phyloP scores from a whole-genome alignment of 164 flowering plant genomes.

The Euptelea pleiosperma region DNA sequence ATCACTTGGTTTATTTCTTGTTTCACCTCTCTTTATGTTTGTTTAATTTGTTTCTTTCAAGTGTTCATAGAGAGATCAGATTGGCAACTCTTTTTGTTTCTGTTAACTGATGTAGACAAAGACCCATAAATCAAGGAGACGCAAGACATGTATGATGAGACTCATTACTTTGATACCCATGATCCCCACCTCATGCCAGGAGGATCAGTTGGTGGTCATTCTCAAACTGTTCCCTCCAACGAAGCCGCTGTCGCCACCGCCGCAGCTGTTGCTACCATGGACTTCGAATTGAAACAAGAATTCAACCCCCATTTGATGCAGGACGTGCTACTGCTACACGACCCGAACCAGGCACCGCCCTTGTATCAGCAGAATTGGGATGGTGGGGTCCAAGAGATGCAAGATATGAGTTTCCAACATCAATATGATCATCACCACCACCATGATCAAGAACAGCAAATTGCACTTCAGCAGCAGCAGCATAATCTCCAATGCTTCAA shows the following conservation, averaged over 20 bases:
- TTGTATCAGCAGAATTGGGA: slow-evolving; percentile 37
- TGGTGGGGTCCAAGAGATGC: slow-evolving; percentile 14
- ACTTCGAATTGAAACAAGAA: slow-evolving; percentile 24
- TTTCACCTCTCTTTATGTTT: not conserved
- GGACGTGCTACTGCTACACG: slow-evolving; percentile 28
- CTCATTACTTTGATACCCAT: slow-evolving; percentile 40
- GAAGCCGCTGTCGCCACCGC: slow-evolving; percentile 5
- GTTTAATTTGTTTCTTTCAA: not conserved
- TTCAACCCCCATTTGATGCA: slow-evolving; percentile 28
- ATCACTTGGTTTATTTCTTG: too few relatives aligned
- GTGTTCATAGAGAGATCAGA: not conserved
- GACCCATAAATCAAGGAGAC: slow-evolving; percentile 9
- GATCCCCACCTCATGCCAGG: slow-evolving; percentile 20
- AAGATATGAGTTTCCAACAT: slow-evolving; percentile 18
- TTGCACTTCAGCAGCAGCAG: slow-evolving; percentile 21
- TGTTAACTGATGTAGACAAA: slow-evolving; percentile 12
- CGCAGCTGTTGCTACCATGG: slow-evolving; percentile 23
- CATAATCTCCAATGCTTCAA: slow-evolving; percentile 26
- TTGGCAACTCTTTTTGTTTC: not conserved
- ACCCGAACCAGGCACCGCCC: slow-evolving; percentile 8
- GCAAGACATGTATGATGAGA: slow-evolving; percentile 31
- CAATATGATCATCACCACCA: slow-evolving; percentile 14
- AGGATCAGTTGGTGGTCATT: not conserved
- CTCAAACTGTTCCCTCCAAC: not conserved
- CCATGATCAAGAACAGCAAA: too few relatives aligned